These are phyloP conservation scores for Trifolium repens DNA, from an alignment of 306 rosid species.

Conservation along the genomic window DNA sequence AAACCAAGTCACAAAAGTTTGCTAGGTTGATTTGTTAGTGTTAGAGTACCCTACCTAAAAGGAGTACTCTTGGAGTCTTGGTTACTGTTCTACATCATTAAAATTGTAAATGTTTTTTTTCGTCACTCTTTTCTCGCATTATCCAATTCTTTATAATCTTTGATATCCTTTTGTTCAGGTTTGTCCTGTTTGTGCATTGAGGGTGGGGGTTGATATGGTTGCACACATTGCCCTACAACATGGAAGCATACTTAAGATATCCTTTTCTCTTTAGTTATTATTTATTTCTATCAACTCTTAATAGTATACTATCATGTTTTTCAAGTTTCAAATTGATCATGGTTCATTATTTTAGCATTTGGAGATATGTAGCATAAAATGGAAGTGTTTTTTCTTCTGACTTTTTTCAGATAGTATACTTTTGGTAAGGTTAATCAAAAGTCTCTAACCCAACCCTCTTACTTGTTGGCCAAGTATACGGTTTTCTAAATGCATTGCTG, in stretches of 20 bases:
- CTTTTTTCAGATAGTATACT: not conserved
- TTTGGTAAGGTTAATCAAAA: conserved; percentile 12
- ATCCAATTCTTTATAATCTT: conserved; percentile 3
- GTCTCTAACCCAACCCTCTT: conserved; percentile 1
- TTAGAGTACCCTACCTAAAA: not conserved
- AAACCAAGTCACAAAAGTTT: conserved; percentile 2
- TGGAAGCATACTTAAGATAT: conserved; percentile 90
- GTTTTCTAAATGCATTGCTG: conserved; percentile 33
- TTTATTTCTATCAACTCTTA: conserved; percentile 30
- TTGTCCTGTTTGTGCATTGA: conserved; percentile 81
- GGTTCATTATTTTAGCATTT: conserved; percentile 24
- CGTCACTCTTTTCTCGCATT: conserved; percentile 4
- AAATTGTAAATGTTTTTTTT: not conserved
- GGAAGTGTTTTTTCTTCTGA: not conserved
- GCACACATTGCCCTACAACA: conserved; percentile 87
- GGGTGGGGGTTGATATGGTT: conserved; percentile 92
- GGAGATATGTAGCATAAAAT: conserved; percentile 15
- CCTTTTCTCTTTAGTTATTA: conserved; percentile 51
- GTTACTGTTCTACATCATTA: not conserved
- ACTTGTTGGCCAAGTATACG: conserved; percentile 6
- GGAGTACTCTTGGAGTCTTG: conserved; percentile 5
- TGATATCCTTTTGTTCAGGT: conserved; percentile 56
- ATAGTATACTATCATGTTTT: conserved; percentile 7
- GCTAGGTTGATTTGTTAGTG: not conserved
- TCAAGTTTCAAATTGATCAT: conserved; percentile 20